Conservation (phyloP, 805 yeast genomes). For the Ogataea allantospora region DNA sequence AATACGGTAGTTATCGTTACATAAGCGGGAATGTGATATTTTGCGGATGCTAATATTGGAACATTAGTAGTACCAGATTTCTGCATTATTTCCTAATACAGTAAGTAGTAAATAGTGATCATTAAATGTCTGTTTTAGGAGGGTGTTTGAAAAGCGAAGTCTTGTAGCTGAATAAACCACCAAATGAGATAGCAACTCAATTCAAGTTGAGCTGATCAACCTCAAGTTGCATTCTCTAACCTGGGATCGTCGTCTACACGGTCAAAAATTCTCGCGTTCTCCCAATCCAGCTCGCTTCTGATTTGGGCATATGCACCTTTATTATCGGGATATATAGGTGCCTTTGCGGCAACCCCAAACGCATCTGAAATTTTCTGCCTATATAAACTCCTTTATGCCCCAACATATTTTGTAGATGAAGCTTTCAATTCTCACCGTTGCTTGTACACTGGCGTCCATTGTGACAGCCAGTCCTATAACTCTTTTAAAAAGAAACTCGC, state of each 20-base stretch:
- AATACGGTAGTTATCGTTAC: too few relatives aligned
- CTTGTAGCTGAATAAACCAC: background rate
- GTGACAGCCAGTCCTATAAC: conserved; percentile 25
- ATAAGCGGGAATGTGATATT: too few relatives aligned
- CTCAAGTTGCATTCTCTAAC: too few relatives aligned
- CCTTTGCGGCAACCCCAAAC: conserved; percentile 1
- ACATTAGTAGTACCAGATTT: too few relatives aligned
- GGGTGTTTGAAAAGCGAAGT: background rate
- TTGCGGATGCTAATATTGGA: too few relatives aligned
- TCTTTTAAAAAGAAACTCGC: conserved; percentile 30
- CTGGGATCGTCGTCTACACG: too few relatives aligned
- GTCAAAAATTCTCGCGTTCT: too few relatives aligned
- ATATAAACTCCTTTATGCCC: conserved; percentile 6
- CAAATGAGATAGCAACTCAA: too few relatives aligned
- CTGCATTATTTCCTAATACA: background rate
- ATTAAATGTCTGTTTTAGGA: conserved; percentile 6
- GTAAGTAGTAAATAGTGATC: conserved; percentile 1
- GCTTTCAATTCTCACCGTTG: conserved; percentile 4
- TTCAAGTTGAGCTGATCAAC: too few relatives aligned
- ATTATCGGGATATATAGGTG: background rate
- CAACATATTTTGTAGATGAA: conserved; percentile 11
- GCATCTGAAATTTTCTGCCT: conserved; percentile 6
- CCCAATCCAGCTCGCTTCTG: too few relatives aligned
- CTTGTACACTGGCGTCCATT: conserved; percentile 9
- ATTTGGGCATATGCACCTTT: too few relatives aligned